These are phyloP conservation scores for Plicaturopsis crispa DNA, from an alignment of 768 basidiomycete genomes.

Conservation along the genomic window DNA sequence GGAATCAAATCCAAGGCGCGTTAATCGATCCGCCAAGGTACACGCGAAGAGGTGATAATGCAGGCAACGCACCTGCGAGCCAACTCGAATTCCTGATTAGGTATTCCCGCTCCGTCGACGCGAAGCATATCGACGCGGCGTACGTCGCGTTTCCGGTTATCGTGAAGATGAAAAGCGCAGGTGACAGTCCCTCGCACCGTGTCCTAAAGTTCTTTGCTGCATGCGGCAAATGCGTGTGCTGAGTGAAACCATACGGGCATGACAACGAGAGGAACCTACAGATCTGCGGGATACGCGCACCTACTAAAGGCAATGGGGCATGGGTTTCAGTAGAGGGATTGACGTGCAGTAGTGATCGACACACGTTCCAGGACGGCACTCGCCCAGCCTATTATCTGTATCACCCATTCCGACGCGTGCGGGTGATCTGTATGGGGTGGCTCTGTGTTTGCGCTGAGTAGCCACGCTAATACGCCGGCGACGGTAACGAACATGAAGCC, in stretches of 20 bases:
- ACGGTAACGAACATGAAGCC: slow-evolving; percentile 56
- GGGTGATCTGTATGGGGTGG: no score
- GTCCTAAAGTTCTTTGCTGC: slow-evolving; percentile 83
- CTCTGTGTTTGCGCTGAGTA: no score
- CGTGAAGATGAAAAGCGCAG: slow-evolving; percentile 94
- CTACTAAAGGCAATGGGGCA: no score
- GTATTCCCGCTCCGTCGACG: slow-evolving; percentile 65
- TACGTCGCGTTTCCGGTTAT: slow-evolving; percentile 86
- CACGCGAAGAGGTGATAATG: no score
- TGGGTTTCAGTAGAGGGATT: no score
- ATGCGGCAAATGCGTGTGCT: slow-evolving; percentile 4
- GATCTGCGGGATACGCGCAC: slow-evolving; percentile 82
- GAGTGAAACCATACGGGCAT: no score
- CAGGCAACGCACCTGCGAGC: slow-evolving; percentile 76
- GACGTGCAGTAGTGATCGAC: no score
- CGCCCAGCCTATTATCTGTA: slow-evolving; percentile 82
- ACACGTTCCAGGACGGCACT: slow-evolving; percentile 78
- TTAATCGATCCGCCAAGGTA: no score
- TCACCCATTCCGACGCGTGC: slow-evolving; percentile 44
- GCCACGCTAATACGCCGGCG: no score
- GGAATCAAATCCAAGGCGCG: no score
- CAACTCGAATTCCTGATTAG: slow-evolving; percentile 82
- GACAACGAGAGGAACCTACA: slow-evolving; percentile 42
- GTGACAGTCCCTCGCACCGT: slow-evolving; percentile 85
- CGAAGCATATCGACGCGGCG: slow-evolving; percentile 72